Evolutionary conservation across 1,139 yeast genomes (phyloP).

Genomic region (Magnusiomyces starmeri): DNA sequence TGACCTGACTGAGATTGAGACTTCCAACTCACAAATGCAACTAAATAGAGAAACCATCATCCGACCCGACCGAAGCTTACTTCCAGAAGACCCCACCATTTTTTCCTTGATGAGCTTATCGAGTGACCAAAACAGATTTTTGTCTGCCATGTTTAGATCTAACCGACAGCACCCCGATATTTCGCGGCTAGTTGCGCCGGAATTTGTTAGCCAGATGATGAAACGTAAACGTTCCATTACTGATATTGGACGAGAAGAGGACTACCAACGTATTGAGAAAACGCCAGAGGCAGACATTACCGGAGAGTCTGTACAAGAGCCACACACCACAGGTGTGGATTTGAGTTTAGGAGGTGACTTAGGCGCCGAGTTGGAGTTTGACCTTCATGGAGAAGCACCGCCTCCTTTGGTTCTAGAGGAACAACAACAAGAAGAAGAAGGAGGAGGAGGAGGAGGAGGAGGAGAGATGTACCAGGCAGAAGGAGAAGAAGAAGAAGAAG

Average conservation of each 20-base stretch:
- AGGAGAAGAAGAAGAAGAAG: not conserved
- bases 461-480: not conserved
- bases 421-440: not conserved
- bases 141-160: constrained; percentile 15
- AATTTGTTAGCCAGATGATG: constrained; percentile 22
- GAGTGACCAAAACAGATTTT: constrained; percentile 12
- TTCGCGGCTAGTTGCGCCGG: constrained; percentile 23
- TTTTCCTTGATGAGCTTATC: constrained; percentile 15
- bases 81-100: constrained; percentile 18
- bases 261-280: constrained; percentile 13
- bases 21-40: constrained; percentile 9
- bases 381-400: constrained; percentile 3
- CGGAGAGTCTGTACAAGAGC: not conserved
- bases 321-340: not conserved
- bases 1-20: constrained; percentile 12
- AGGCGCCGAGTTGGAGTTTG: constrained; percentile 6
- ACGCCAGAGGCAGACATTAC: not conserved
- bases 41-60: constrained; percentile 16
- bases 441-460: not conserved
- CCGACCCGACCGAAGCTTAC: constrained; percentile 14
- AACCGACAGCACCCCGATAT: constrained; percentile 16
- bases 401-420: not conserved
- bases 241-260: constrained; percentile 25
- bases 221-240: constrained; percentile 23
- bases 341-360: no score